phyloP scores from a whole-genome alignment of 306 rosid species.

The Acacia crassicarpa region DNA sequence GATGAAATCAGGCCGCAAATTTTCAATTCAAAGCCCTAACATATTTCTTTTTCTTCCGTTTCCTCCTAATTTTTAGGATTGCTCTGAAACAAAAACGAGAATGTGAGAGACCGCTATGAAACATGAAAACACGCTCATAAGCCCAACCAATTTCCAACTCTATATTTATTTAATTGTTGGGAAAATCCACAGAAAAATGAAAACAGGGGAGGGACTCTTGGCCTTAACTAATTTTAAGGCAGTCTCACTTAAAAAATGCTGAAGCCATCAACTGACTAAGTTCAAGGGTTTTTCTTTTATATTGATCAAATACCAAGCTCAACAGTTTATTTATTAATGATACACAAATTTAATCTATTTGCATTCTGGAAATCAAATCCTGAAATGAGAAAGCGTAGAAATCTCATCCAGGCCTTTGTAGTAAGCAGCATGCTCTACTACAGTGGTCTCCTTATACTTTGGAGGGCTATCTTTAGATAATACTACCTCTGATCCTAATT shows the following conservation, averaged over 20 bases:
- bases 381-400: slow-evolving; percentile 34
- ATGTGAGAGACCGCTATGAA: too few species aligned
- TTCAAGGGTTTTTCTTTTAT: background rate
- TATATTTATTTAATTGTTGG: background rate
- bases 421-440: slow-evolving; percentile 21
- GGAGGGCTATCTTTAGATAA: slow-evolving; percentile 28
- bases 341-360: background rate
- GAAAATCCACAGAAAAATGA: background rate
- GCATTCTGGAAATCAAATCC: slow-evolving; percentile 13
- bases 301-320: background rate
- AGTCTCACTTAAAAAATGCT: background rate
- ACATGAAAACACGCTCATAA: too few species aligned
- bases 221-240: background rate
- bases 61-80: background rate
- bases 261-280: background rate
- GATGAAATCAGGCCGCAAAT: background rate
- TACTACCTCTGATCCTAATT: too few species aligned
- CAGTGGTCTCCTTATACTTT: slow-evolving; percentile 38
- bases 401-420: slow-evolving; percentile 39
- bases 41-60: background rate
- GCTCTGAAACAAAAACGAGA: too few species aligned
- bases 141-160: too few species aligned
- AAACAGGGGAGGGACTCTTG: background rate
- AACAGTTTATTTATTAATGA: background rate
- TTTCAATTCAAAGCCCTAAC: background rate